These are phyloP conservation scores for Plasmodium yoelii DNA, from an alignment of 169 alveolate species.

Conservation along the genomic window DNA sequence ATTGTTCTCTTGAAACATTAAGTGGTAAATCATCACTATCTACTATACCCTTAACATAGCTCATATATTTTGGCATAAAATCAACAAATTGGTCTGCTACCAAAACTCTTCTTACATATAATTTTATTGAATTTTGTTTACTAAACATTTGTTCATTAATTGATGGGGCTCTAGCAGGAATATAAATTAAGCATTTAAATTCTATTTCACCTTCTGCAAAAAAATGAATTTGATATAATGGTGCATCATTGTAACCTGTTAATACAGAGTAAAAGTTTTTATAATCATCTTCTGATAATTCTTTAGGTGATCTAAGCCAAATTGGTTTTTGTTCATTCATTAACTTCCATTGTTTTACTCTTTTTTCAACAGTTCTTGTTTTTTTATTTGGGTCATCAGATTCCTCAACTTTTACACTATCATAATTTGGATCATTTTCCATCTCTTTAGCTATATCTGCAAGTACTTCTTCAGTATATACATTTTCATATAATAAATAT, in stretches of 20 bases:
- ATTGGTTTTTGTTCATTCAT: slow-evolving; percentile 98
- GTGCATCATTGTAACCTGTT: slow-evolving; percentile 96
- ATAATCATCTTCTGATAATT: slow-evolving; percentile 97
- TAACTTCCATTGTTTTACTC: slow-evolving; percentile 85
- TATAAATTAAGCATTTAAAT: slow-evolving; percentile 96
- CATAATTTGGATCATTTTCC: slow-evolving; percentile 86
- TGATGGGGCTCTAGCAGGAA: slow-evolving; percentile 95
- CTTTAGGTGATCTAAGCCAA: slow-evolving; percentile 97
- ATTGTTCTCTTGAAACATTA: slow-evolving; percentile 94
- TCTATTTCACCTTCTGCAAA: slow-evolving; percentile 99
- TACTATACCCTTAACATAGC: slow-evolving; percentile 95
- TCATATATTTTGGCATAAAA: slow-evolving; percentile 94
- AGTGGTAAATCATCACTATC: slow-evolving; percentile 97
- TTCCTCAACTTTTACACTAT: slow-evolving; percentile 79
- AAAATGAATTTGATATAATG: slow-evolving; percentile 97
- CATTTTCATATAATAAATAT: slow-evolving; percentile 90
- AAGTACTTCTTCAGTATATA: slow-evolving; percentile 89
- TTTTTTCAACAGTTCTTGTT: slow-evolving; percentile 90
- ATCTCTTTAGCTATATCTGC: slow-evolving; percentile 85
- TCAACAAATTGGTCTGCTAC: slow-evolving; percentile 96
- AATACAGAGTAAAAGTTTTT: slow-evolving; percentile 95
- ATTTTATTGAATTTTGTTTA: slow-evolving; percentile 90
- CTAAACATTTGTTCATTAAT: slow-evolving; percentile 94
- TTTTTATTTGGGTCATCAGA: slow-evolving; percentile 86
- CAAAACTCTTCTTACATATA: slow-evolving; percentile 94